Percentiles rank a stretch among this genome's conserved stretches.
Conservation (phyloP, 1,284 basidiomycete species). For the Sanghuangporus baumii region DNA sequence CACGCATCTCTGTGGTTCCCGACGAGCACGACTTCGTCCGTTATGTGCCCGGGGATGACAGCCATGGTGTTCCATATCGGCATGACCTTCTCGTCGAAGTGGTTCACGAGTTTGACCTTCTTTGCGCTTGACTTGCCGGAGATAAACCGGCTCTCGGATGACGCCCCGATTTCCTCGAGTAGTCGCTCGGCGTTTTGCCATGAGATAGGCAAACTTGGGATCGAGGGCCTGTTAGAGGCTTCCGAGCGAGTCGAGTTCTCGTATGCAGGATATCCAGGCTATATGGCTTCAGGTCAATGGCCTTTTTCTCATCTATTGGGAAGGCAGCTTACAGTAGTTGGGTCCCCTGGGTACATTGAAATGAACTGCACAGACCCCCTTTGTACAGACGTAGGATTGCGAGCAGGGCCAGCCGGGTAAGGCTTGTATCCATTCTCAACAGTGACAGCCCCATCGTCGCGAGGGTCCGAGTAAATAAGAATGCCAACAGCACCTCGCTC, state of each 20-base stretch:
- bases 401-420: slow-evolving; percentile 85
- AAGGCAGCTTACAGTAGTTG: slow-evolving; percentile 48
- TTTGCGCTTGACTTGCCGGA: slow-evolving; percentile 44
- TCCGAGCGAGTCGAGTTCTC: slow-evolving; percentile 71
- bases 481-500: slow-evolving; percentile 75
- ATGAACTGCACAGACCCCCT: slow-evolving; percentile 86
- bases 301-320: not conserved
- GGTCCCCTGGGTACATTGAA: slow-evolving; percentile 78
- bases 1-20: slow-evolving; percentile 77
- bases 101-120: slow-evolving; percentile 55
- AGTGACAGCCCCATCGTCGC: slow-evolving; percentile 82
- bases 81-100: slow-evolving; percentile 75
- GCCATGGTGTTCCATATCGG: slow-evolving; percentile 88
- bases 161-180: slow-evolving; percentile 47
- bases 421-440: slow-evolving; percentile 70
- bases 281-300: not conserved
- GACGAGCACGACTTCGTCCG: slow-evolving; percentile 80
- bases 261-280: slow-evolving; percentile 82
- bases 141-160: slow-evolving; percentile 33
- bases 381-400: slow-evolving; percentile 80
- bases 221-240: slow-evolving; percentile 69
- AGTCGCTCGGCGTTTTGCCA: slow-evolving; percentile 64
- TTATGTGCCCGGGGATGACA: slow-evolving; percentile 83
- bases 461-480: slow-evolving; percentile 84
- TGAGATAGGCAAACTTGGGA: slow-evolving; percentile 77